phyloP scores from a whole-genome alignment of 2,329 filamentous ascomycete species.

The Fusarium anguioides region DNA sequence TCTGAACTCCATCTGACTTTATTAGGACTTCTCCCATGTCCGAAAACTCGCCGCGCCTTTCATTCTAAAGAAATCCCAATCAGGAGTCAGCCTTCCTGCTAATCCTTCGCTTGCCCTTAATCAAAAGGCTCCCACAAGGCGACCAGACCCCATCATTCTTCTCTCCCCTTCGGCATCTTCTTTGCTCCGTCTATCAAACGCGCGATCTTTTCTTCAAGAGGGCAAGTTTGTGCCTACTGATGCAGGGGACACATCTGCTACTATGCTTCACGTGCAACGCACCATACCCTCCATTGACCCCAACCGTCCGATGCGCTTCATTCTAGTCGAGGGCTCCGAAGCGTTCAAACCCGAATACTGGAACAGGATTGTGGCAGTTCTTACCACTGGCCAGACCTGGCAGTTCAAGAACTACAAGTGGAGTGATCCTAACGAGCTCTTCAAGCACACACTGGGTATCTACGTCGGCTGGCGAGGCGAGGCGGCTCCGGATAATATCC shows the following conservation, averaged over 20 bases:
- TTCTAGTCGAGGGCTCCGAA: slow-evolving; percentile 91
- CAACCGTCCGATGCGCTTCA: slow-evolving; percentile 84
- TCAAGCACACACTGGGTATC: slow-evolving; percentile 86
- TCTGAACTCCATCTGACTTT: slow-evolving; percentile 13
- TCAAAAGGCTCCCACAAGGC: slow-evolving; percentile 61
- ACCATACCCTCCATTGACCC: slow-evolving; percentile 77
- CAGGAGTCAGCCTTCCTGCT: slow-evolving; percentile 52
- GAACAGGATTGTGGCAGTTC: slow-evolving; percentile 93
- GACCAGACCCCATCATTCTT: slow-evolving; percentile 89
- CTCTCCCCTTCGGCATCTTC: slow-evolving; percentile 96
- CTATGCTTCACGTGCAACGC: slow-evolving; percentile 88
- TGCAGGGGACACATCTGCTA: slow-evolving; percentile 73
- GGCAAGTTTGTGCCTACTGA: slow-evolving; percentile 85
- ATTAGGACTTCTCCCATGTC: slow-evolving; percentile 91
- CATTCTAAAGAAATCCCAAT: slow-evolving; percentile 69
- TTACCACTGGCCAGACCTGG: slow-evolving; percentile 97
- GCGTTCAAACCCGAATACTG: slow-evolving; percentile 99
- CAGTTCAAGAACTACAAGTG: slow-evolving; percentile 99
- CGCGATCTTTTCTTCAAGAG: slow-evolving; percentile 90
- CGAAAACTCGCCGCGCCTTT: slow-evolving; percentile 86
- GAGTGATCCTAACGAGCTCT: slow-evolving; percentile 87
- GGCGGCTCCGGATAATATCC: slow-evolving; percentile 79
- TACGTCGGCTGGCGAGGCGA: slow-evolving; percentile 94
- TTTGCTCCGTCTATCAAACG: slow-evolving; percentile 93
- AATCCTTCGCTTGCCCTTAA: slow-evolving; percentile 64